Evolutionary conservation across 345 rosid species (phyloP), one percentile per base, ranked within the genome.

Genomic region (Melastoma malabathricum): DNA sequence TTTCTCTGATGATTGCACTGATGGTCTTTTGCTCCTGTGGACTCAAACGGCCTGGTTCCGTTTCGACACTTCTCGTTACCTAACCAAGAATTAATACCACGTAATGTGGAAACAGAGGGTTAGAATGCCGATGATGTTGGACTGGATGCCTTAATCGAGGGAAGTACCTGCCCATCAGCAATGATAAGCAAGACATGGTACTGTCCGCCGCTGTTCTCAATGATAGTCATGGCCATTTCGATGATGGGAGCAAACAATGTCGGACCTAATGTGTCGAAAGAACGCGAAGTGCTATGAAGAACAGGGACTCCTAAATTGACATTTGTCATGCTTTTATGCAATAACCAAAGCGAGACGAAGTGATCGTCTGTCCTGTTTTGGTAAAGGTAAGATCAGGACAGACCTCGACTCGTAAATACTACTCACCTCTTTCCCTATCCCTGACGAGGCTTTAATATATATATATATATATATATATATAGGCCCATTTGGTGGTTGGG

Each of bases 1-100:
- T 83, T 59, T 95, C 95, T 77, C 64, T 73, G 39, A 86, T 90
- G 57, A 89, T 89, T 52, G 94, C 95, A 29, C 86, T 81, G 66
- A 89, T 72, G 29, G 97, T 89, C 55, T 54, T 74, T 55, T 73
- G 59, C 69, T 89, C 97, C 65, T 89, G 97, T 10, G 84, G 77
- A 65, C 97, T 86, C 25, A 83, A 74, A 44, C 72, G 75, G 4
- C 84, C 84, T 23, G 41, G 43, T 13, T 68, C 54, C 41, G 84
- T 81, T 50, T 89, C 95, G 17, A 77, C 81, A 65, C 88, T 86
- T 76, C 94, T 79, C 13, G 95, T 89, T 64, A 86, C 97, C 95
- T 89, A 51, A 34, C 41, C 12, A 2, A 34, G 12, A 34, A 34
- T 8, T 34, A 0, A 12, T 12, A 34, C 9, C 41, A 34, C 41